Conservation (phyloP, 1,284 basidiomycete genomes). For the Xerocomus nothofagi region DNA sequence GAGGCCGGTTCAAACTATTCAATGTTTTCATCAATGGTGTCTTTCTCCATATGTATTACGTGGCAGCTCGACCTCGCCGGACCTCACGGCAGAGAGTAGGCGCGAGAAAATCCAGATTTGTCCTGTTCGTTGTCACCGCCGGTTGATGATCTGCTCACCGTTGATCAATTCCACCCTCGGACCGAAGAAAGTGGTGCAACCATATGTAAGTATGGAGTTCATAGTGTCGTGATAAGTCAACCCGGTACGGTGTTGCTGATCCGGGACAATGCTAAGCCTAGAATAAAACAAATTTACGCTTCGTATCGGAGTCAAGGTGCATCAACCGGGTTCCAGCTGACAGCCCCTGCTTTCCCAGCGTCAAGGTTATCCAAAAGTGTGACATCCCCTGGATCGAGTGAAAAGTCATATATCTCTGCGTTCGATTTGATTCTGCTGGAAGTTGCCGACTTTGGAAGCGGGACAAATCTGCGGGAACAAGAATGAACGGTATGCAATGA, state of each 20-base stretch:
- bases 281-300: neutral
- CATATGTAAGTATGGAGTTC: neutral
- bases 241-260: neutral
- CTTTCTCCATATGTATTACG: neutral
- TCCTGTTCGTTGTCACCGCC: neutral
- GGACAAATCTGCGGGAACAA: constrained; percentile 48
- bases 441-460: constrained; percentile 76
- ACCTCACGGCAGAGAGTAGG: neutral
- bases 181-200: neutral
- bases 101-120: neutral
- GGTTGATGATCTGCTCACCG: neutral
- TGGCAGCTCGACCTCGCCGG: neutral
- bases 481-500: constrained; percentile 20
- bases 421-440: constrained; percentile 70
- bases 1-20: neutral
- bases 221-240: neutral
- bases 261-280: neutral
- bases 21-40: neutral
- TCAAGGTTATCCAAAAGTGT: constrained; percentile 59
- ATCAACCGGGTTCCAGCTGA: constrained; percentile 75
- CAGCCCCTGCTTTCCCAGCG: constrained; percentile 57
- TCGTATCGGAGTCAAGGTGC: constrained; percentile 22
- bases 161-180: neutral
- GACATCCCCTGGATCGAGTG: constrained; percentile 64
- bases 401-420: constrained; percentile 69